Evolutionary conservation across 305 asterid species (phyloP).

Genomic region (Nicotiana rustica): DNA sequence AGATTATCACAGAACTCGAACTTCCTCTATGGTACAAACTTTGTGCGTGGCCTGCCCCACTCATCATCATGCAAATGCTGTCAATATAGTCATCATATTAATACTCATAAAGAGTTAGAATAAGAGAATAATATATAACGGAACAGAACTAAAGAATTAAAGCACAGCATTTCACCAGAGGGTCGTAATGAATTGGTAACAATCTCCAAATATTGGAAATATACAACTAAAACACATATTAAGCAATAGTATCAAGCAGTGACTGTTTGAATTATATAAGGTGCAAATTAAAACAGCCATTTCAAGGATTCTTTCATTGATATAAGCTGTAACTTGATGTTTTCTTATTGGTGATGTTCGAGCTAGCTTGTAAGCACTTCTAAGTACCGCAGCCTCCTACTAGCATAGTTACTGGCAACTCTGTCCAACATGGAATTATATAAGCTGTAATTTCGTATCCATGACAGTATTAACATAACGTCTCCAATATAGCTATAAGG

Average conservation of each 20-base stretch:
- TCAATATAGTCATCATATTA: conserved; percentile 32
- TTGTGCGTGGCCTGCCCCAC: conserved; percentile 75
- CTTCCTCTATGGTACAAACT: conserved; percentile 33
- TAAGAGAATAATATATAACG: neutral
- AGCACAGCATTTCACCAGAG: neutral
- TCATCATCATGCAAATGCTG: conserved; percentile 98
- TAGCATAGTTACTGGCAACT: neutral
- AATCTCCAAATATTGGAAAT: neutral
- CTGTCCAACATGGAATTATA: neutral
- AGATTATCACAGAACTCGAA: neutral
- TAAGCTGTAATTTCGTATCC: neutral
- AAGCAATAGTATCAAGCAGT: neutral
- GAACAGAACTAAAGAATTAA: conserved; percentile 25
- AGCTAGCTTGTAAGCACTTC: neutral
- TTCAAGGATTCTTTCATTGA: neutral
- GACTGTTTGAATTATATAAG: neutral
- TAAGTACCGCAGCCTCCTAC: neutral
- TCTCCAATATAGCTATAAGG: neutral
- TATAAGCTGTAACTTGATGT: neutral
- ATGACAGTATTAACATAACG: neutral
- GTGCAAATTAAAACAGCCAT: neutral
- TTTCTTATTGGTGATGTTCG: neutral
- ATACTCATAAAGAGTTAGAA: neutral
- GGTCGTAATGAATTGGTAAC: neutral
- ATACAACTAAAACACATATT: neutral